Conservation (phyloP, 768 basidiomycete genomes). For the Cystofilobasidium ferigula region DNA sequence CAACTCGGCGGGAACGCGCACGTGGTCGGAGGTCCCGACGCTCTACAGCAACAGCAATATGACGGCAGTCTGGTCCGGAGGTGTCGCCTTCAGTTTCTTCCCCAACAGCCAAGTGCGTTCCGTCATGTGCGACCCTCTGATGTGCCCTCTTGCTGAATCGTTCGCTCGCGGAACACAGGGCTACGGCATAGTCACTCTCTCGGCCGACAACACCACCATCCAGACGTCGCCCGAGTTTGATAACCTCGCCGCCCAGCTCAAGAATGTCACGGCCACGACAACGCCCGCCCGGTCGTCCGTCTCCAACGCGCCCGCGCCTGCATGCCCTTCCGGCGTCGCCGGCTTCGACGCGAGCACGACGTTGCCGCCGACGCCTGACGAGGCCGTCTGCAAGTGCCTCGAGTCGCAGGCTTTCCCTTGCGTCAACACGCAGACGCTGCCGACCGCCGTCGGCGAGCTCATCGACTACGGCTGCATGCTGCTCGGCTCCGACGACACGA, state of each 20-base stretch:
- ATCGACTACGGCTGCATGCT: slow-evolving; percentile 53
- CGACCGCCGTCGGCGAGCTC: slow-evolving; percentile 34
- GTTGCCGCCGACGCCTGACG: slow-evolving; percentile 74
- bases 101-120: no score
- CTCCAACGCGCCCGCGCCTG: slow-evolving; percentile 44
- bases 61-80: slow-evolving; percentile 75
- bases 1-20: slow-evolving; percentile 50
- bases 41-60: slow-evolving; percentile 46
- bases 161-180: no score
- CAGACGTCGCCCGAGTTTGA: slow-evolving; percentile 41
- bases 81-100: slow-evolving; percentile 78
- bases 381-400: slow-evolving; percentile 66
- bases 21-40: slow-evolving; percentile 68
- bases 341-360: slow-evolving; percentile 55
- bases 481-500: slow-evolving; percentile 52
- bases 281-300: slow-evolving; percentile 48
- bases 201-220: slow-evolving; percentile 44
- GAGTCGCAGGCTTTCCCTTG: slow-evolving; percentile 55
- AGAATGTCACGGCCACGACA: slow-evolving; percentile 47
- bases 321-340: slow-evolving; percentile 56
- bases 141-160: neutral
- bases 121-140: no score
- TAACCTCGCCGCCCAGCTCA: slow-evolving; percentile 55
- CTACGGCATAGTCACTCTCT: slow-evolving; percentile 77
- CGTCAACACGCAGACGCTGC: slow-evolving; percentile 50